These are phyloP conservation scores for Populus trichocarpa DNA, from an alignment of 441 rosid genomes.

Conservation along the genomic window DNA sequence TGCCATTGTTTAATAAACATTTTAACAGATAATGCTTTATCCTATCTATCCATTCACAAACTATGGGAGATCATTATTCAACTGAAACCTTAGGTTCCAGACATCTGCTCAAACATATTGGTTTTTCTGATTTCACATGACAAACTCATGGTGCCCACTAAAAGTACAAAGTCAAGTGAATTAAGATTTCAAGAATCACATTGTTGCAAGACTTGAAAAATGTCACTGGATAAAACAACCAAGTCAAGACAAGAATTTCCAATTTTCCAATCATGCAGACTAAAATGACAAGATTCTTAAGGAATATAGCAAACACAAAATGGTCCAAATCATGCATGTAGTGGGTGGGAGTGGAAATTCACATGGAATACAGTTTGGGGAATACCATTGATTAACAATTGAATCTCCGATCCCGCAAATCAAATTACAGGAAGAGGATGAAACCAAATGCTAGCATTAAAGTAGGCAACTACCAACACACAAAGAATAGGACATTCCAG, in stretches of 20 bases:
- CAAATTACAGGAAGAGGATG: not conserved
- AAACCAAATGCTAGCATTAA: not conserved
- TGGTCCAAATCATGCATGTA: not conserved
- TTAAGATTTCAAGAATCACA: not conserved
- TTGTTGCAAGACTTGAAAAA: not conserved
- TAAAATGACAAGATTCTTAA: not conserved
- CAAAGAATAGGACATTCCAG: not conserved
- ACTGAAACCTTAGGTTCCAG: not conserved
- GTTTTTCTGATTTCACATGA: not conserved
- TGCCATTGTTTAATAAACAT: not conserved
- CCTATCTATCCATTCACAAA: not conserved
- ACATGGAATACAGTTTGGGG: not conserved
- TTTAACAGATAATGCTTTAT: not conserved
- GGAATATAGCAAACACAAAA: not conserved
- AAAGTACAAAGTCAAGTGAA: not conserved
- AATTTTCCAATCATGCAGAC: not conserved
- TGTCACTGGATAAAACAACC: not conserved
- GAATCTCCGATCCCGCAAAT: not conserved
- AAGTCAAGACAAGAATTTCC: not conserved
- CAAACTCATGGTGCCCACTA: not conserved
- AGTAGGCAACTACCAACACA: not conserved
- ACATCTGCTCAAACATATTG: not conserved
- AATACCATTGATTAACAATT: not conserved
- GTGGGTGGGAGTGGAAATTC: not conserved
- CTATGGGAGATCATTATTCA: not conserved